Evolutionary conservation across 2,329 filamentous ascomycete genomes (phyloP).

Genomic region (Nemania sp.): DNA sequence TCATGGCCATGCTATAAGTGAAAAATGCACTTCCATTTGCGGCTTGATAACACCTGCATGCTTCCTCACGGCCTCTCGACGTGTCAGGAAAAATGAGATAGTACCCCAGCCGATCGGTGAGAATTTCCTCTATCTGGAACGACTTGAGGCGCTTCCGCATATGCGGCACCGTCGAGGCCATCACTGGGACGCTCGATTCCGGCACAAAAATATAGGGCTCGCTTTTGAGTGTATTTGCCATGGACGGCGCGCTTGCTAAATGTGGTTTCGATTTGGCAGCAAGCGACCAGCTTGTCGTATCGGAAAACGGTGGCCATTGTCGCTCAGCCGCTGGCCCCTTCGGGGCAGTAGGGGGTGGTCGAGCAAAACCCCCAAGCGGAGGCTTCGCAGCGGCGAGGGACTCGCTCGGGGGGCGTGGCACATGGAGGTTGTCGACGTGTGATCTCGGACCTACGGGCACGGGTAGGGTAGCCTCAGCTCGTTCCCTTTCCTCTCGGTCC

Average conservation of each 20-base stretch:
- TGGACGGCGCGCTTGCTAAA: slow-evolving; percentile 66
- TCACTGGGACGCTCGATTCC: slow-evolving; percentile 83
- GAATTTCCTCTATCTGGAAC: slow-evolving; percentile 79
- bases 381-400: slow-evolving; percentile 30
- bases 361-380: slow-evolving; percentile 53
- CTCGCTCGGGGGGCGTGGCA: slow-evolving; percentile 15
- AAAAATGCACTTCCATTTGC: slow-evolving; percentile 86
- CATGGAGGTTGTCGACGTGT: slow-evolving; percentile 35
- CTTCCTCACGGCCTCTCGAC: slow-evolving; percentile 75
- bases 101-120: slow-evolving; percentile 84
- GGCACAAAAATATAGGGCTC: slow-evolving; percentile 91
- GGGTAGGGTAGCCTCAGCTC: slow-evolving; percentile 31
- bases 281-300: slow-evolving; percentile 42
- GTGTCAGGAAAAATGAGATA: slow-evolving; percentile 89
- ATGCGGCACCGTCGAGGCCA: slow-evolving; percentile 83
- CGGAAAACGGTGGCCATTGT: slow-evolving; percentile 41
- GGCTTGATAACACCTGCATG: slow-evolving; percentile 76
- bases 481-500: slow-evolving; percentile 63
- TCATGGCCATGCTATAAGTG: slow-evolving; percentile 90
- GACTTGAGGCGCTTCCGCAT: slow-evolving; percentile 87
- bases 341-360: slow-evolving; percentile 81
- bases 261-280: slow-evolving; percentile 53
- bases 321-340: slow-evolving; percentile 75
- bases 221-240: slow-evolving; percentile 71
- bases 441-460: slow-evolving; percentile 38